Evolutionary conservation across 371 early-diverging fungal genomes (phyloP), one percentile per base, ranked within the genome.

Genomic region (Modicella reniformis): DNA sequence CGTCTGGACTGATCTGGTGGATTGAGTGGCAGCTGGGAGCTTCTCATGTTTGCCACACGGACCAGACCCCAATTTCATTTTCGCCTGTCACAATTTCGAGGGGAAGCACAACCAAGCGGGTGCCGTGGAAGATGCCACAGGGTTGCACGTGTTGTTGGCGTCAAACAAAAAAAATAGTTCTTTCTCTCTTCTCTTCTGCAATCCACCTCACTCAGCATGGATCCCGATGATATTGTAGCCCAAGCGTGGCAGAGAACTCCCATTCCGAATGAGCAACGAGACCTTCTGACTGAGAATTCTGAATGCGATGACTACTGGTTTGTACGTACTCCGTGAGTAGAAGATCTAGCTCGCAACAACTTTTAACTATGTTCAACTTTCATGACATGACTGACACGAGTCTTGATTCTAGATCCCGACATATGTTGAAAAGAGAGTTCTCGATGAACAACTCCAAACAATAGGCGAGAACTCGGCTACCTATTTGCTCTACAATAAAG

Each of bases 1-100:
- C 92, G 88, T 59, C 87, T 88, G 71, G 86, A 82, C 19, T 84
- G 75, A 37, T 84, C 74, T 32, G 88, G 83, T 54, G 92, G 84
- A 67, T 86, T 88, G 71, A 88, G 90, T 26, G 40, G 73, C 34
- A 13, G 73, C 62, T 21, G 48, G 70, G 19, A 72, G 41, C 55
- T 79, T 67, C 12, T 68, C 25, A 17, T 49, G 33, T 70, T 21
- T 13, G 61, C 25, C 79, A 79, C 73, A 19, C 52, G 47, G 68
- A 53, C 34, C 19, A 59, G 33, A n/a, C 23, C 55, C 29, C 9
- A n/a, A n/a, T 48, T 21, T 6, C 7, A 19, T 48, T 12, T 48
- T 48, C 48, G 48, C 48, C 48, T 48, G 48, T 48, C 48, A 48
- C 48, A 48, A 12, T 19, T 21, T 48, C 48, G 21, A 7, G n/a